These are phyloP conservation scores for Phytophthora palmivora DNA, from an alignment of 352 stramenopile genomes.

Conservation along the genomic window DNA sequence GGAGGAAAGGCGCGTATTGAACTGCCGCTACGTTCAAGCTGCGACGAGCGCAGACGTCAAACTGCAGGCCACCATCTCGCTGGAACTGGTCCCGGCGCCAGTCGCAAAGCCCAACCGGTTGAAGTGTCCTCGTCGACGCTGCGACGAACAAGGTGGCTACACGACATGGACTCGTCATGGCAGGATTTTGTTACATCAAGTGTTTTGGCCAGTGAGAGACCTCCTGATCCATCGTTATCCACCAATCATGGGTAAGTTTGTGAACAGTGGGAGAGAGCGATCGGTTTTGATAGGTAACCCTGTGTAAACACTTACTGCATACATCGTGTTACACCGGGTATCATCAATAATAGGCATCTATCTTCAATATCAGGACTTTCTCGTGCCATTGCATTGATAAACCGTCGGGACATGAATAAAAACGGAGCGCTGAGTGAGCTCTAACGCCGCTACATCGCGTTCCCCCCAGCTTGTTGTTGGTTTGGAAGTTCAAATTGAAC, in stretches of 20 bases:
- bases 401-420: not conserved
- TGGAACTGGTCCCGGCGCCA: not conserved
- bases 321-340: not conserved
- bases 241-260: conserved; percentile 5
- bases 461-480: too few relatives aligned
- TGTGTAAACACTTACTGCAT: not conserved
- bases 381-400: not conserved
- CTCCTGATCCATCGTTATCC: conserved; percentile 3
- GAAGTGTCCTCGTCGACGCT: conserved; percentile 19
- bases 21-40: conserved; percentile 4
- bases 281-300: not conserved
- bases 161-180: conserved; percentile 11
- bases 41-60: not conserved
- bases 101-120: conserved; percentile 11
- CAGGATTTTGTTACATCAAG: not conserved
- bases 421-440: not conserved
- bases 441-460: not conserved
- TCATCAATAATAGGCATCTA: not conserved
- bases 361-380: not conserved
- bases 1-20: conserved; percentile 23
- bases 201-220: conserved; percentile 8
- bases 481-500: too few relatives aligned
- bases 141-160: conserved; percentile 11
- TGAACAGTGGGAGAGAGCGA: conserved; percentile 19
- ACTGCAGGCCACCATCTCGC: conserved; percentile 2